Evolutionary conservation across 768 basidiomycete species (phyloP), one percentile per base, ranked within the genome.

Genomic region (Erythrobasidium yunnanense): DNA sequence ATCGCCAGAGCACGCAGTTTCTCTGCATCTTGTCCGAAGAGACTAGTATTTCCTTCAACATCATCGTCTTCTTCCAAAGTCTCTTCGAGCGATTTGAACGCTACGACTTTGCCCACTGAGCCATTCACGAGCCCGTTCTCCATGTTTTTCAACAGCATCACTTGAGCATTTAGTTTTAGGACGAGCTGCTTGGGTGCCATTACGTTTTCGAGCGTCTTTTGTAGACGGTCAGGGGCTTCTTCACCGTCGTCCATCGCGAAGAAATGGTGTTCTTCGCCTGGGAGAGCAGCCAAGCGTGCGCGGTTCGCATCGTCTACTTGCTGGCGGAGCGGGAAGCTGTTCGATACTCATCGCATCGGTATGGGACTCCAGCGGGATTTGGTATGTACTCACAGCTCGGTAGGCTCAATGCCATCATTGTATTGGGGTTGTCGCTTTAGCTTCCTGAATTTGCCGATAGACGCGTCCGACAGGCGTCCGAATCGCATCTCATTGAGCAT

Each of bases 401-500:
- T 97, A 1, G 93, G 84, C 33, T 82, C 86, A 29, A 69, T 38
- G 1, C 69, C 70, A 25, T 63, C 63, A 17, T 18, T 42, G 70
- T 89, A 91, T 1, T 78, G 66, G 20, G 92, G 83, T n/a, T 80
- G 75, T 33, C 91, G 80, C 1, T 83, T 80, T n/a, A 97, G 79
- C 0, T 77, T 77, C 70, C 76, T 82, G 79, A 97, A 96, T 62
- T 81, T 84, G 32, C 73, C 63, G 66, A 90, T 84, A 0, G 90
- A 91, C 22, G 78, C 77, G 1, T 73, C 68, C 0, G 84, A 81
- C 32, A 97, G 77, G 18, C 71, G 77, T 2, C 95, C 95, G 71
- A 90, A 93, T 17, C 95, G 84, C 95, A 97, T 97, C 75, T 97
- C 91, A 74, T 96, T 99, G 55, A 97, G 79, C 90, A 97, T 97